Percentiles rank a stretch among this genome's conserved stretches.
Conservation (phyloP, 306 rosid species). For the Morella rubra region DNA sequence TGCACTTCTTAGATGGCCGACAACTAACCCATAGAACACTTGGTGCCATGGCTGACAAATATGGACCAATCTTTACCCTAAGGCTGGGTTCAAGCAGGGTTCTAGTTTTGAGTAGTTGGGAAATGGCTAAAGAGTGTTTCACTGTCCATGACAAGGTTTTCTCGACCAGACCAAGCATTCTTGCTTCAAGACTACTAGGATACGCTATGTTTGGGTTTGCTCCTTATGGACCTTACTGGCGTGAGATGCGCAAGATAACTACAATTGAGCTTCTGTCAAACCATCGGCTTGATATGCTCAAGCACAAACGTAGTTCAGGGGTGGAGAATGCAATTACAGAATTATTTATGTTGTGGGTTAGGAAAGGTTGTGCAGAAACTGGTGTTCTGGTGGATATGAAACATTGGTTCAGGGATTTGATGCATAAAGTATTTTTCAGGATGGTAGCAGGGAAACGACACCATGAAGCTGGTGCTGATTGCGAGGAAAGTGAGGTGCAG, state of each 20-base stretch:
- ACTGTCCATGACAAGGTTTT: constrained; percentile 35
- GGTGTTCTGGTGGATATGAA: constrained; percentile 52
- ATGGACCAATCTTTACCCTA: constrained; percentile 39
- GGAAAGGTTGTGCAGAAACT: constrained; percentile 27
- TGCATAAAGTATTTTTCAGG: constrained; percentile 32
- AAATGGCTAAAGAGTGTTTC: constrained; percentile 34
- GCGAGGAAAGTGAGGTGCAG: constrained; percentile 35
- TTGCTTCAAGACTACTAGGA: constrained; percentile 33
- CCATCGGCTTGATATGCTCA: constrained; percentile 38
- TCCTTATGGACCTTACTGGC: constrained; percentile 40
- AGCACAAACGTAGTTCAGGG: constrained; percentile 26
- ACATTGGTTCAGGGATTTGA: constrained; percentile 52
- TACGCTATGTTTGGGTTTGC: constrained; percentile 43
- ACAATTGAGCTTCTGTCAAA: constrained; percentile 38
- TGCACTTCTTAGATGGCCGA: constrained; percentile 31
- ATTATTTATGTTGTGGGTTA: constrained; percentile 24
- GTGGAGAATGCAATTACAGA: constrained; percentile 29
- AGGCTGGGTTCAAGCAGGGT: constrained; percentile 27
- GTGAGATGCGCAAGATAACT: constrained; percentile 35
- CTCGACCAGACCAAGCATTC: constrained; percentile 28
- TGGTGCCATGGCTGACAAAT: constrained; percentile 35
- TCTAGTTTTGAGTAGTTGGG: constrained; percentile 29
- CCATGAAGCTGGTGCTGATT: constrained; percentile 22
- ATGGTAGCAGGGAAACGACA: constrained; percentile 49
- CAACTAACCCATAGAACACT: constrained; percentile 26